Percentiles rank a stretch among this genome's conserved stretches.
These are phyloP conservation scores for Populus hybrid DNA, from an alignment of 441 rosid species.

Conservation along the genomic window DNA sequence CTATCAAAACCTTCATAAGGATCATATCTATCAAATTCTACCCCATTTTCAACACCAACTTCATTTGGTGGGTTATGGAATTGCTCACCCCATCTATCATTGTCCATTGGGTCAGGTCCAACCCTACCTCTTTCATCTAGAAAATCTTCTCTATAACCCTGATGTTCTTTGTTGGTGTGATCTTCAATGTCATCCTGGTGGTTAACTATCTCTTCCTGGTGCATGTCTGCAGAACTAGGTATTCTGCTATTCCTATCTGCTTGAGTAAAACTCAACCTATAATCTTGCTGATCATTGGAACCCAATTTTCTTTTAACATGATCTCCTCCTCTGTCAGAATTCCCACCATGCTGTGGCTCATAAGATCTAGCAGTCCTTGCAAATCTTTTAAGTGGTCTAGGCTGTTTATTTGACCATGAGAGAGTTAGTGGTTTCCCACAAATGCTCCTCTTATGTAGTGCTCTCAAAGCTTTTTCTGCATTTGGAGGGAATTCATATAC, in stretches of 20 bases:
- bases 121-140: conserved; percentile 22
- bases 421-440: conserved; percentile 47
- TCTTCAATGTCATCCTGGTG: conserved; percentile 10
- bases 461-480: conserved; percentile 48
- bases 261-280: conserved; percentile 19
- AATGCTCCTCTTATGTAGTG: conserved; percentile 33
- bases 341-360: conserved; percentile 17
- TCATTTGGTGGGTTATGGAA: conserved; percentile 26
- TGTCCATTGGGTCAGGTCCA: conserved; percentile 19
- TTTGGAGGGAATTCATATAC: conserved; percentile 44
- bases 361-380: conserved; percentile 24
- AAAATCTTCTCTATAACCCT: conserved; percentile 24
- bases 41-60: conserved; percentile 19
- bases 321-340: conserved; percentile 19
- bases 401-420: conserved; percentile 55
- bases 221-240: conserved; percentile 23
- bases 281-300: conserved; percentile 20
- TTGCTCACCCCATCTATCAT: conserved; percentile 44
- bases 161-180: conserved; percentile 21
- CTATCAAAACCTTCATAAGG: conserved; percentile 25
- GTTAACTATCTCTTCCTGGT: conserved; percentile 16
- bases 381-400: conserved; percentile 27
- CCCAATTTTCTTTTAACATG: conserved; percentile 18
- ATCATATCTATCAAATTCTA: conserved; percentile 36
- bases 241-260: conserved; percentile 10